Percentiles rank a stretch among this genome's conserved stretches.
Evolutionary conservation across 495 filamentous ascomycete species (phyloP).

Genomic region (Neurospora sp.): DNA sequence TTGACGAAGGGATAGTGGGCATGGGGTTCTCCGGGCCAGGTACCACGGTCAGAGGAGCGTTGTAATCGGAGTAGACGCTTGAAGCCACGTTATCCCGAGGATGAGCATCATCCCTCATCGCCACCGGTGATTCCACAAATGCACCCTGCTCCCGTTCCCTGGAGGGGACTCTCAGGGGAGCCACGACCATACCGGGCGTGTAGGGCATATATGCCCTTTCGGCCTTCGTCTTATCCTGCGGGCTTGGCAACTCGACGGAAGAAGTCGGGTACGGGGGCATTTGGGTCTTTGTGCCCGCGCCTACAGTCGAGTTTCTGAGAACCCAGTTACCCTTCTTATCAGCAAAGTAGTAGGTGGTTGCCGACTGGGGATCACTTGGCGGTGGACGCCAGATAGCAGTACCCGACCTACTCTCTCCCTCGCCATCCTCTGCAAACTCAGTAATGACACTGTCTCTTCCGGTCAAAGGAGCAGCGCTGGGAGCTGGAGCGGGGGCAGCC

Average conservation of each 20-base stretch:
- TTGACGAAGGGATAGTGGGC: background rate
- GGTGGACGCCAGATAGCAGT: slow-evolving; percentile 32
- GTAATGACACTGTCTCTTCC: slow-evolving; percentile 32
- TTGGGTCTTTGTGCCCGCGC: background rate
- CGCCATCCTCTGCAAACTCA: slow-evolving; percentile 39
- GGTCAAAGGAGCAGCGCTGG: slow-evolving; percentile 2
- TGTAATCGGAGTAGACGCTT: slow-evolving; percentile 7
- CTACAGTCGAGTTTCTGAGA: slow-evolving; percentile 18
- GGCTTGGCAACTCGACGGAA: slow-evolving; percentile 26
- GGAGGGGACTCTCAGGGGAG: slow-evolving; percentile 15
- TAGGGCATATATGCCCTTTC: slow-evolving; percentile 20
- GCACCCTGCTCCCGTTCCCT: slow-evolving; percentile 1
- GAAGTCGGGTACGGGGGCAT: background rate
- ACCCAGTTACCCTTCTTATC: slow-evolving; percentile 40
- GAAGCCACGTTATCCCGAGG: slow-evolving; percentile 3
- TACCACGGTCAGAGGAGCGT: background rate
- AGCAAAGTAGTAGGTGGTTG: slow-evolving; percentile 29
- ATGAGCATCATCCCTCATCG: background rate
- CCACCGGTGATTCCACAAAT: slow-evolving; percentile 13
- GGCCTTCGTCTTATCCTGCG: slow-evolving; percentile 29
- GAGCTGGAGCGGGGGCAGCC: slow-evolving; percentile 7
- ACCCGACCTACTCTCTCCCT: slow-evolving; percentile 21
- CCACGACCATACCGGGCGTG: slow-evolving; percentile 16
- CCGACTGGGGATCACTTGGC: slow-evolving; percentile 26
- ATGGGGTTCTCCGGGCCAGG: slow-evolving; percentile 8